Evolutionary conservation across 805 yeast genomes (phyloP), one percentile per base, ranked within the genome.

Genomic region (Ogataea degrootiae): DNA sequence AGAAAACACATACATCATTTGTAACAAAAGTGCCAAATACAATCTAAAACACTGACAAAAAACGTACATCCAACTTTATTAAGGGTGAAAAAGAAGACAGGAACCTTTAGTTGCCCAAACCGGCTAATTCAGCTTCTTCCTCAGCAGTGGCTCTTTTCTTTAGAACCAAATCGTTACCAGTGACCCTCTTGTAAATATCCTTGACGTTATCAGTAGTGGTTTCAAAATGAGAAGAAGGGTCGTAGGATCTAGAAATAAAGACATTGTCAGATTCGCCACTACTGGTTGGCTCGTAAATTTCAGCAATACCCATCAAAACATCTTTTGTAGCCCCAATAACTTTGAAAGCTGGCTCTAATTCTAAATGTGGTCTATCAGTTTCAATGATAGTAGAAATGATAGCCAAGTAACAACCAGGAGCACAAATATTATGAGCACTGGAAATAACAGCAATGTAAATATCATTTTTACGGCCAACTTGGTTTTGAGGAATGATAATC

Each of bases 151-250:
- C 74, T 64, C 96, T 83, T 66, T 86, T 79, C 72, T 89, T 83
- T 57, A 91, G 77, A 22, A 87, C 95, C 60, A 94, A 77, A 17
- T 96, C 96, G 66, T 88, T 87, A 43, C 98, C 98, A 34, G 87
- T 87, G 54, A 94, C 84, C 67, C 98, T 81, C 68, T 84, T 83
- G 68, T 94, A 94, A 45, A 94, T 77, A 67, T 92, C 97, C 70
- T 89, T 90, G 58, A 94, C 96, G 67, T 94, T 98, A 66, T 94
- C 98, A 37, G 99, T 94, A 59, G 96, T 87, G 39, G 91, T 73
- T 70, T 94, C 99, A 65, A 94, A 94, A 70, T 94, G 99, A 9
- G 97, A 89, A 9, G 96, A 77, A 1, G 98, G 85, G 66, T 94
- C 99, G 66, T 90, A 94, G 49, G 96, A 86, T 71, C 79, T 86